phyloP scores from a whole-genome alignment of 352 stramenopile species.

The Pythium utonaiense region DNA sequence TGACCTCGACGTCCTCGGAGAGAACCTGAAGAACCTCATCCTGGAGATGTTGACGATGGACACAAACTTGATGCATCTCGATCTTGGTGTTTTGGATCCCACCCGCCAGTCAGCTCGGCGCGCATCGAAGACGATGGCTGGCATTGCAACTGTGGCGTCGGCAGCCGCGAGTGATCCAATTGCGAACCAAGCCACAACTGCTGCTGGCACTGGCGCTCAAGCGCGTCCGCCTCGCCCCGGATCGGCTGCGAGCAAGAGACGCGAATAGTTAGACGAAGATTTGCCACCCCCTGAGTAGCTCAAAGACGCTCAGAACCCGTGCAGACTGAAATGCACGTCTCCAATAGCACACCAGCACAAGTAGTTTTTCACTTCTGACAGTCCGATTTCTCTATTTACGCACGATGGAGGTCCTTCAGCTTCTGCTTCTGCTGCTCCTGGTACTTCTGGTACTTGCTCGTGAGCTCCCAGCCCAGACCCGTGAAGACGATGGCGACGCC shows the following conservation, averaged over 20 bases:
- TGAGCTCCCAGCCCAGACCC: slow-evolving; percentile 82
- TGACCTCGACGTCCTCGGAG: slow-evolving; percentile 63
- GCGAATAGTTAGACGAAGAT: no score
- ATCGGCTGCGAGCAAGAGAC: slow-evolving; percentile 21
- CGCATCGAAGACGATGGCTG: slow-evolving; percentile 16
- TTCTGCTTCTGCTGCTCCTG: slow-evolving; percentile 42
- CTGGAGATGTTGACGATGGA: slow-evolving; percentile 81
- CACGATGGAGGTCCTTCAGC: slow-evolving; percentile 17
- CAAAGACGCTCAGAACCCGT: no score
- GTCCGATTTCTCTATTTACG: slow-evolving; percentile 20
- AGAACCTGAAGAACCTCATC: slow-evolving; percentile 68
- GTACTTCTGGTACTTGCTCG: slow-evolving; percentile 87
- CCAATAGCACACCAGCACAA: not conserved
- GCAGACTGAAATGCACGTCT: not conserved
- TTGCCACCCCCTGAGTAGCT: no score
- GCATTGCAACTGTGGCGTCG: not conserved
- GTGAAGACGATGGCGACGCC: slow-evolving; percentile 90
- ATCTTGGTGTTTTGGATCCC: slow-evolving; percentile 49
- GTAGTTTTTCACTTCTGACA: not conserved
- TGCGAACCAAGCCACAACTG: not conserved
- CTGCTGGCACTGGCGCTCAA: slow-evolving; percentile 6
- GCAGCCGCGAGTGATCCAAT: not conserved
- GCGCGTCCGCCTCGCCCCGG: slow-evolving; percentile 34
- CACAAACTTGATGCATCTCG: slow-evolving; percentile 81
- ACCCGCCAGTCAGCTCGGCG: slow-evolving; percentile 33